Conservation (phyloP, 768 basidiomycete genomes). For the Russula earlei region DNA sequence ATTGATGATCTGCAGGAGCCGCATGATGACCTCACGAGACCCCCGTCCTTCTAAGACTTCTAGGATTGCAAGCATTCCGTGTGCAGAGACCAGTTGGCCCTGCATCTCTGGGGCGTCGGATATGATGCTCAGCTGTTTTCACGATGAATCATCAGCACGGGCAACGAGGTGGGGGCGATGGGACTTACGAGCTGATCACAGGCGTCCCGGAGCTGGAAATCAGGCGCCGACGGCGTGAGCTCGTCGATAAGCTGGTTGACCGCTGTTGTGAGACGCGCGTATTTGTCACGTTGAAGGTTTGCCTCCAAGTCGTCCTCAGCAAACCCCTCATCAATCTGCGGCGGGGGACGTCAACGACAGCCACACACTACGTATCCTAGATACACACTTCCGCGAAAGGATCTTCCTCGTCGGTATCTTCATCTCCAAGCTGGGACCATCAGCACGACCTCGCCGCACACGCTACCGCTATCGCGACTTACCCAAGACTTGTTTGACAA, state of each 20-base stretch:
- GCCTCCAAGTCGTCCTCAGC: slow-evolving; percentile 87
- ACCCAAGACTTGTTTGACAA: slow-evolving; percentile 91
- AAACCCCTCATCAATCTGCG: slow-evolving; percentile 88
- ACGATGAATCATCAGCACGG: neutral
- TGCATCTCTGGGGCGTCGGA: slow-evolving; percentile 80
- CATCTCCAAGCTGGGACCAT: slow-evolving; percentile 54
- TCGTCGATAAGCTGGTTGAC: slow-evolving; percentile 84
- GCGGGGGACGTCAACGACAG: neutral
- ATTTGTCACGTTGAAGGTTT: slow-evolving; percentile 87
- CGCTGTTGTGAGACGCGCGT: slow-evolving; percentile 72
- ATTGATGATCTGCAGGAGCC: slow-evolving; percentile 83
- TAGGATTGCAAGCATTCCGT: slow-evolving; percentile 91
- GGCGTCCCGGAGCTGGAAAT: slow-evolving; percentile 73
- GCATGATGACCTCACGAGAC: slow-evolving; percentile 77
- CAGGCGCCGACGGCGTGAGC: slow-evolving; percentile 70
- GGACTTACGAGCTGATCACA: slow-evolving; percentile 76
- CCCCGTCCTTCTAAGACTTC: slow-evolving; percentile 87
- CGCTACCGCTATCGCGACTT: slow-evolving; percentile 15
- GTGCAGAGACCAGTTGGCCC: slow-evolving; percentile 77
- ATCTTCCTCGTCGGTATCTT: slow-evolving; percentile 84
- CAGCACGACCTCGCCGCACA: neutral
- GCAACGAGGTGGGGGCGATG: neutral
- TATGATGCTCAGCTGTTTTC: slow-evolving; percentile 59
- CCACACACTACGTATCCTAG: neutral
- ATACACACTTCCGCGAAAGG: slow-evolving; percentile 81